These are phyloP conservation scores for Saccharomycopsis sp. DNA, from an alignment of 805 yeast genomes.

Conservation along the genomic window DNA sequence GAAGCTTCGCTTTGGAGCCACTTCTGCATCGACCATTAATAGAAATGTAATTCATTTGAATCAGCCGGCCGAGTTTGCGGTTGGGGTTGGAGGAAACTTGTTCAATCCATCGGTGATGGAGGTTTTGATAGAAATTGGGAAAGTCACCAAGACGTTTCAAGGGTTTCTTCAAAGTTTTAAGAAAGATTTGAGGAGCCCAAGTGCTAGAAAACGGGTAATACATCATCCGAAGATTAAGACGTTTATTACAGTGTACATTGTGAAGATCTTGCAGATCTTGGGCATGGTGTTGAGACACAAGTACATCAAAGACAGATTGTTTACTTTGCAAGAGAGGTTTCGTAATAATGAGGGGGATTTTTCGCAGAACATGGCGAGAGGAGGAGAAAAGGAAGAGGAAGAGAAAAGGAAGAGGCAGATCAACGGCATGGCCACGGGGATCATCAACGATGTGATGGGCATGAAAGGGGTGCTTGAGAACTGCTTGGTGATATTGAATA, in stretches of 20 bases:
- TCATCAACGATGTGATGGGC: background rate
- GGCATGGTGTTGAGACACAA: background rate
- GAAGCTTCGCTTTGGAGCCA: constrained; percentile 1
- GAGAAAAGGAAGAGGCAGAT: too few species aligned
- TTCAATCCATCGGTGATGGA: constrained; percentile 1
- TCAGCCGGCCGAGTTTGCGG: background rate
- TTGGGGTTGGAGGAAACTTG: background rate
- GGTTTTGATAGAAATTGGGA: background rate
- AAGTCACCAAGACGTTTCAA: background rate
- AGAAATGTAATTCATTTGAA: background rate
- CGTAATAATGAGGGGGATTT: too few species aligned
- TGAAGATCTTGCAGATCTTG: constrained; percentile 3
- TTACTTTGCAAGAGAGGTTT: background rate
- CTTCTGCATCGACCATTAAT: background rate
- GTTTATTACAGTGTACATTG: constrained; percentile 1
- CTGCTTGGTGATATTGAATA: constrained; percentile 5
- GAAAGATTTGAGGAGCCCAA: background rate
- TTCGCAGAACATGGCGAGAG: too few species aligned
- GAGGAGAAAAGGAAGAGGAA: too few species aligned
- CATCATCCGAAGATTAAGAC: constrained; percentile 4
- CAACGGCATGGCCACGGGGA: background rate
- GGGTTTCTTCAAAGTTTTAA: background rate
- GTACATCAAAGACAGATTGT: constrained; percentile 1
- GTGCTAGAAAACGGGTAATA: constrained; percentile 1
- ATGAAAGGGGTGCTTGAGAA: constrained; percentile 2